Base-by-base conservation (phyloP, 2,329 filamentous ascomycete genomes). In the Epichloe aotearoae region DNA sequence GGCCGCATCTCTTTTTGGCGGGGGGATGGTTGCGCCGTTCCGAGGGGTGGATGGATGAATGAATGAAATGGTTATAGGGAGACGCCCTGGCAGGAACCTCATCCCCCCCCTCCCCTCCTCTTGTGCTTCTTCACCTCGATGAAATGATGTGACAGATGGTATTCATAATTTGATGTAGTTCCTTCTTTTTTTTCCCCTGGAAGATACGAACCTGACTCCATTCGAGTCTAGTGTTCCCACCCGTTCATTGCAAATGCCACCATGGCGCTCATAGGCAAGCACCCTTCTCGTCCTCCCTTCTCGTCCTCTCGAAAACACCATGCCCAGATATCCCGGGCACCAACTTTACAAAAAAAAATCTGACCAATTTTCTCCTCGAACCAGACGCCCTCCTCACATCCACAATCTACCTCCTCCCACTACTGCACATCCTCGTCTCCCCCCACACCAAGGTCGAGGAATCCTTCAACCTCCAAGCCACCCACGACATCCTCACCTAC, bases 361-460 rank as follows among this genome's bases (percentile, higher is more conserved):
- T 8, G 17, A 23, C 26, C 2, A 7, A 17, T 37, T 2, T 14
- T 14, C 36, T n/a, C 36, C 12, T 14, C 41, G 3, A 46, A 36
- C 0, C 14, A 66, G 63, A 66, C 47, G 14, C 55, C 15, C 36
- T 56, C 39, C 52, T 63, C 44, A 54, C 56, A 33, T 49, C 56
- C 23, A 55, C 67, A 43, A 61, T 69, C 53, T 61, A 82, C 55
- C 67, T 82, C 47, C 72, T 89, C 52, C 84, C 86, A 1, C 65
- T 73, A 2, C 50, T 85, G 50, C 87, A 95, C 66, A 79, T 95
- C 50, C 62, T 81, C 54, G 64, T 82, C 23, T 81, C 90, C 93
- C 23, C 93, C 1, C 91, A 94, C 71, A 96, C 90, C 52, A 98
- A 98, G 67, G 93, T 98, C 53, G 93, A 98, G 67, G 93, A 98